Evolutionary conservation across 2,329 filamentous ascomycete genomes (phyloP).

Genomic region (Claviceps spartinae): DNA sequence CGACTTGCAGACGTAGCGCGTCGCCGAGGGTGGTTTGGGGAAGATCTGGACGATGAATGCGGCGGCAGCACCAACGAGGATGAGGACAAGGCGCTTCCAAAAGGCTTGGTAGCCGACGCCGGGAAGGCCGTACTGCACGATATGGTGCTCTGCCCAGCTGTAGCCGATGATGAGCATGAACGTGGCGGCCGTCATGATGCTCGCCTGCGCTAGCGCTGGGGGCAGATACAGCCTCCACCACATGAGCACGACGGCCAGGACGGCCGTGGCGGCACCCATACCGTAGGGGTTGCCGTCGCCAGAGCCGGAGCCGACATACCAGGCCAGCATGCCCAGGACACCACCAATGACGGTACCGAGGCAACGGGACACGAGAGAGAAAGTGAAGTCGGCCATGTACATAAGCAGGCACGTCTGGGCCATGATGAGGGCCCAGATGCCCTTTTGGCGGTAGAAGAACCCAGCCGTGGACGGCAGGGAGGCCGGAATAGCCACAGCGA

Average conservation of each 20-base stretch:
- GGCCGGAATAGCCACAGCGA: slow-evolving; percentile 28
- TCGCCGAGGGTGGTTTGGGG: slow-evolving; percentile 31
- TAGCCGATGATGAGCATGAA: slow-evolving; percentile 31
- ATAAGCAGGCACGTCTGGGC: slow-evolving; percentile 33
- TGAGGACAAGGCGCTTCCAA: slow-evolving; percentile 30
- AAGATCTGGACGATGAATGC: slow-evolving; percentile 32
- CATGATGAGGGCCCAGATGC: slow-evolving; percentile 38
- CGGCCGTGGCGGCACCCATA: slow-evolving; percentile 29
- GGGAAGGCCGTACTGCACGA: slow-evolving; percentile 29
- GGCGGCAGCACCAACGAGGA: slow-evolving; percentile 29
- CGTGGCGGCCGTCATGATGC: slow-evolving; percentile 22
- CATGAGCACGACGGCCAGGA: slow-evolving; percentile 20
- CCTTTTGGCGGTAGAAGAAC: slow-evolving; percentile 38
- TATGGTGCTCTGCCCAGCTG: slow-evolving; percentile 31
- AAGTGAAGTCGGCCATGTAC: slow-evolving; percentile 37
- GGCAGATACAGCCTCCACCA: slow-evolving; percentile 24
- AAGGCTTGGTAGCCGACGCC: slow-evolving; percentile 34
- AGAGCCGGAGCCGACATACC: slow-evolving; percentile 36
- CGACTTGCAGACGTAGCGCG: slow-evolving; percentile 28
- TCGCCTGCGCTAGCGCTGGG: slow-evolving; percentile 14
- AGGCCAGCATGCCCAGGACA: slow-evolving; percentile 30
- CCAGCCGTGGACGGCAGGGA: slow-evolving; percentile 28
- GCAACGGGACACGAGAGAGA: slow-evolving; percentile 27
- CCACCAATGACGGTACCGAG: slow-evolving; percentile 34
- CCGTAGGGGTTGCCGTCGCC: slow-evolving; percentile 37